phyloP scores from a whole-genome alignment of 1,284 basidiomycete genomes.

The Phylloboletellus chloephorus region DNA sequence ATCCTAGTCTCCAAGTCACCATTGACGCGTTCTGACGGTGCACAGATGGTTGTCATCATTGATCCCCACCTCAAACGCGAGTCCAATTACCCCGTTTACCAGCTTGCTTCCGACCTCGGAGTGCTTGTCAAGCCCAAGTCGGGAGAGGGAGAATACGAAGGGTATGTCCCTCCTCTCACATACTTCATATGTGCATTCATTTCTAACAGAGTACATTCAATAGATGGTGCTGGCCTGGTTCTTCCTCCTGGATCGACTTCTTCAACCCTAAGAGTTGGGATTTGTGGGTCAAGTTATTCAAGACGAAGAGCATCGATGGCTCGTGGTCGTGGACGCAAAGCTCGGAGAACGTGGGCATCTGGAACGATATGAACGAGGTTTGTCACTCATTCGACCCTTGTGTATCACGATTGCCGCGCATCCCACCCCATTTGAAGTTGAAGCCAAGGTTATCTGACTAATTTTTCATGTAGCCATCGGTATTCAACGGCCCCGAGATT shows the following conservation, averaged over 20 bases:
- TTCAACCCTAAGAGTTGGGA: constrained; percentile 89
- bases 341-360: constrained; percentile 81
- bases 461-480: constrained; percentile 62
- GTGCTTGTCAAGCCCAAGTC: constrained; percentile 79
- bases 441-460: background rate
- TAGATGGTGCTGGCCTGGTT: constrained; percentile 94
- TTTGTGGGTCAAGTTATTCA: constrained; percentile 89
- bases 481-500: constrained; percentile 98
- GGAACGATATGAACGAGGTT: constrained; percentile 99
- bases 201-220: background rate
- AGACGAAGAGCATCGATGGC: constrained; percentile 44
- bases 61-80: constrained; percentile 94
- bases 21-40: background rate
- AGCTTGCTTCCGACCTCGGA: constrained; percentile 75
- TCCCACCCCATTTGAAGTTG: background rate
- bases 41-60: constrained; percentile 94
- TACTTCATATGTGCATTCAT: background rate
- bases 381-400: constrained; percentile 10
- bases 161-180: constrained; percentile 31
- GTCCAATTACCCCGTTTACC: constrained; percentile 79
- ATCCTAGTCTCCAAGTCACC: background rate
- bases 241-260: constrained; percentile 94
- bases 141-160: constrained; percentile 85
- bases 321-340: constrained; percentile 72
- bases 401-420: no score